Conservation (phyloP, 1,139 yeast species). For the Geotrichum reessii region DNA sequence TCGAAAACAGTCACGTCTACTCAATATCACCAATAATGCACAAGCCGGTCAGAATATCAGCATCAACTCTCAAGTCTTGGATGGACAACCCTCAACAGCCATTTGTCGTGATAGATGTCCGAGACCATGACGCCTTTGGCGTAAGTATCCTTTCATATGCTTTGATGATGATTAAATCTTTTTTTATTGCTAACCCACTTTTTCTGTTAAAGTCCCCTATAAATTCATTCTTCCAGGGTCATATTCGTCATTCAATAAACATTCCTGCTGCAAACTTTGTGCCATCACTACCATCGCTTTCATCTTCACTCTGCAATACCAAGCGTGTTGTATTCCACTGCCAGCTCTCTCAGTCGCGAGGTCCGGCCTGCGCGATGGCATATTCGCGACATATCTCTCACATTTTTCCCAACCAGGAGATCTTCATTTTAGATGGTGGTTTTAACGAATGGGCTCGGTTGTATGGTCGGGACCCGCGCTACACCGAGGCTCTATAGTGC, state of each 20-base stretch:
- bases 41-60: neutral
- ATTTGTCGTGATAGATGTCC: conserved; percentile 61
- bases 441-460: conserved; percentile 74
- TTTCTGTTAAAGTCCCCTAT: conserved; percentile 21
- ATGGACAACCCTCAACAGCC: neutral
- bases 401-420: conserved; percentile 42
- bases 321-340: conserved; percentile 80
- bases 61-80: neutral
- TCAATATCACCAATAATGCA: neutral
- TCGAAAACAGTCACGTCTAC: too few relatives aligned
- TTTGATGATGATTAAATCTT: neutral
- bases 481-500: neutral
- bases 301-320: conserved; percentile 37
- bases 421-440: conserved; percentile 78
- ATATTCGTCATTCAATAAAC: conserved; percentile 57
- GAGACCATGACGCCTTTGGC: conserved; percentile 73
- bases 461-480: conserved; percentile 45
- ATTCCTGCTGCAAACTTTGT: conserved; percentile 53
- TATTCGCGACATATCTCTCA: conserved; percentile 50
- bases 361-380: conserved; percentile 74
- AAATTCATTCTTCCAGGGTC: conserved; percentile 43
- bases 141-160: conserved; percentile 33
- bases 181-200: neutral
- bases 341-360: conserved; percentile 82
- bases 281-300: conserved; percentile 42